Conservation (phyloP, 805 yeast species). For the Ogataea pini region DNA sequence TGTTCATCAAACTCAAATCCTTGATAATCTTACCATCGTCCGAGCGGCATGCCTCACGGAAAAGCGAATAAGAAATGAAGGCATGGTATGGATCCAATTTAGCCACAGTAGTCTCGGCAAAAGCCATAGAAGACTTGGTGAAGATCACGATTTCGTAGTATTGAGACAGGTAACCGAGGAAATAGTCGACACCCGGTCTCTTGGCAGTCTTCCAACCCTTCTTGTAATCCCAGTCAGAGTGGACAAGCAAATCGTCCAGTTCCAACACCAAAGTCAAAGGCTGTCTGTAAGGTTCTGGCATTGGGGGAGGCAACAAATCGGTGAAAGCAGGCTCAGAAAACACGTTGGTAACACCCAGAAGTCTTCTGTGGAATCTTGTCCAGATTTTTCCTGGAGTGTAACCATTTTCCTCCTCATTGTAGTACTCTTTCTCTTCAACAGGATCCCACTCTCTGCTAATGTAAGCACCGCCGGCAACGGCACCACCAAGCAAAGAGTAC, state of each 20-base stretch:
- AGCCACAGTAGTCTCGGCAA: constrained; percentile 78
- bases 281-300: constrained; percentile 88
- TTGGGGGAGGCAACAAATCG: constrained; percentile 86
- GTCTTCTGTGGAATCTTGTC: constrained; percentile 69
- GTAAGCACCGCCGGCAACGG: constrained; percentile 57
- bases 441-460: constrained; percentile 85
- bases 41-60: constrained; percentile 87
- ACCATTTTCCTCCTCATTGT: constrained; percentile 59
- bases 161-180: constrained; percentile 89
- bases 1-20: constrained; percentile 86
- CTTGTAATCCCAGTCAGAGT: constrained; percentile 88
- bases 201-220: constrained; percentile 98
- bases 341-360: constrained; percentile 71
- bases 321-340: constrained; percentile 94
- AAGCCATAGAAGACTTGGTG: constrained; percentile 80
- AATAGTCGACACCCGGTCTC: constrained; percentile 98
- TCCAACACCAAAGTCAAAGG: constrained; percentile 88
- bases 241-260: constrained; percentile 86
- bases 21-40: constrained; percentile 87
- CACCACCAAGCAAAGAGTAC: constrained; percentile 54
- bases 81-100: constrained; percentile 94
- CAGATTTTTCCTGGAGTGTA: constrained; percentile 64
- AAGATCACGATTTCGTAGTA: constrained; percentile 95
- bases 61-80: constrained; percentile 80
- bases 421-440: constrained; percentile 56